A percentile compares a stretch with the other conserved stretches of the same genome.
phyloP scores from a whole-genome alignment of 805 yeast genomes.

The Metschnikowia arizonensis region DNA sequence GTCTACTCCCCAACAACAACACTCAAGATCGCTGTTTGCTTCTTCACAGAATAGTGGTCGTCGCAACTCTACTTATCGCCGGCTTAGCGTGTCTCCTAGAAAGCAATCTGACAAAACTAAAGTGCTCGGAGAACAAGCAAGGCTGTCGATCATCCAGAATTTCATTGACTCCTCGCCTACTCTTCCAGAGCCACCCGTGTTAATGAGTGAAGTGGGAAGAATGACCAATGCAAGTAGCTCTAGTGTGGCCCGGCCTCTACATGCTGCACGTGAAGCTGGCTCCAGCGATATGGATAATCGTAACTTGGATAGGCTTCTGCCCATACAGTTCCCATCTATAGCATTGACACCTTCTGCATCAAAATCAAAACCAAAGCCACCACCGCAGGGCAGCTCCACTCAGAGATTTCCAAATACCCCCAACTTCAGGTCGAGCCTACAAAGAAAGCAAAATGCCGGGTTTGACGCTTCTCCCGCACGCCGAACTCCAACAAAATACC shows the following conservation, averaged over 20 bases:
- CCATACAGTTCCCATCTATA: slow-evolving; percentile 11
- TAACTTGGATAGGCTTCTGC: slow-evolving; percentile 17
- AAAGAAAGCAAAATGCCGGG: slow-evolving; percentile 1
- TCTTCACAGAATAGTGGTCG: slow-evolving; percentile 5
- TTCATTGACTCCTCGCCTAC: slow-evolving; percentile 41
- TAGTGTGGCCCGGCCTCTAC: slow-evolving; percentile 6
- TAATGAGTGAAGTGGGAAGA: slow-evolving; percentile 33
- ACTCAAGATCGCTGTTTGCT: slow-evolving; percentile 6
- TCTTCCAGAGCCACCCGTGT: slow-evolving; percentile 41
- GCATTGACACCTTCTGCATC: slow-evolving; percentile 8
- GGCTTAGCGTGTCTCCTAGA: slow-evolving; percentile 10
- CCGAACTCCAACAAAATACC: background rate
- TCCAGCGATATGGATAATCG: slow-evolving; percentile 8
- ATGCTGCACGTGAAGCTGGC: background rate
- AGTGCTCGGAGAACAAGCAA: slow-evolving; percentile 26
- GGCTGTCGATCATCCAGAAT: slow-evolving; percentile 33
- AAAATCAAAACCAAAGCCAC: slow-evolving; percentile 1
- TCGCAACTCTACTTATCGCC: background rate
- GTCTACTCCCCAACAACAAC: slow-evolving; percentile 11
- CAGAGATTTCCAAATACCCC: slow-evolving; percentile 15
- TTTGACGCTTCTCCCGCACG: slow-evolving; percentile 8
- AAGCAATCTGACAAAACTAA: background rate
- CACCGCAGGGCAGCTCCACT: slow-evolving; percentile 5
- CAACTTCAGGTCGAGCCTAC: slow-evolving; percentile 6
- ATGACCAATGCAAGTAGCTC: slow-evolving; percentile 15